These are phyloP conservation scores for Zymoseptoria pseudotritici DNA, from an alignment of 2,329 filamentous ascomycete species.

Conservation along the genomic window DNA sequence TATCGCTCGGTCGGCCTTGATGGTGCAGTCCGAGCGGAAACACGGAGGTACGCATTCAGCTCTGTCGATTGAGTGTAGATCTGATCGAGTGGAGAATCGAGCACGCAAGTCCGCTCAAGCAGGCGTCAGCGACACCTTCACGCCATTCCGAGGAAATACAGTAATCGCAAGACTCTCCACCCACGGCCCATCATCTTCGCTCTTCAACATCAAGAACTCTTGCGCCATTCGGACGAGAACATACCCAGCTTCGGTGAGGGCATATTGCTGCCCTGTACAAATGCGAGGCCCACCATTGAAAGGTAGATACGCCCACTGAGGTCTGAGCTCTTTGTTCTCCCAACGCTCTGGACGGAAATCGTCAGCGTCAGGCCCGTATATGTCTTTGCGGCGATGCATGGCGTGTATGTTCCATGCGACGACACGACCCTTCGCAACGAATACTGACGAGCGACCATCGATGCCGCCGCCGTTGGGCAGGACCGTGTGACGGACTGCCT, in stretches of 20 bases:
- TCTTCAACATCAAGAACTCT: slow-evolving; percentile 23
- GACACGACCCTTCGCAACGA: slow-evolving; percentile 23
- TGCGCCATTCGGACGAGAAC: slow-evolving; percentile 38
- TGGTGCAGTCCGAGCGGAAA: too few relatives aligned
- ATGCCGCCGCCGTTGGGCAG: slow-evolving; percentile 55
- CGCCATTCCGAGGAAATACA: slow-evolving; percentile 23
- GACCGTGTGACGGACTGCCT: slow-evolving; percentile 50
- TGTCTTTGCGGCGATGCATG: slow-evolving; percentile 61
- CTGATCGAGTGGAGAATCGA: background rate
- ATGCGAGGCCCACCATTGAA: slow-evolving; percentile 36
- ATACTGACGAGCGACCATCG: slow-evolving; percentile 48
- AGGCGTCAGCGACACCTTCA: slow-evolving; percentile 23
- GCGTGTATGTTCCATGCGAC: slow-evolving; percentile 21
- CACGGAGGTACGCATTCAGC: background rate
- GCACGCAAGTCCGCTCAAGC: background rate
- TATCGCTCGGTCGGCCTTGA: too few relatives aligned
- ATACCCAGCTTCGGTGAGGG: slow-evolving; percentile 39
- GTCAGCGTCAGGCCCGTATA: slow-evolving; percentile 41
- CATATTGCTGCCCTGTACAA: slow-evolving; percentile 41
- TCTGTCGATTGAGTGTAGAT: background rate
- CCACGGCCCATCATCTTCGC: slow-evolving; percentile 26
- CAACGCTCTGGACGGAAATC: slow-evolving; percentile 34
- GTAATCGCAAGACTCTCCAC: slow-evolving; percentile 24
- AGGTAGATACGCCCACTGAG: slow-evolving; percentile 10
- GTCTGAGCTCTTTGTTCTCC: slow-evolving; percentile 14